These are phyloP conservation scores for Paraleonurus japonicus DNA, from an alignment of 257 asterid genomes.

Conservation along the genomic window DNA sequence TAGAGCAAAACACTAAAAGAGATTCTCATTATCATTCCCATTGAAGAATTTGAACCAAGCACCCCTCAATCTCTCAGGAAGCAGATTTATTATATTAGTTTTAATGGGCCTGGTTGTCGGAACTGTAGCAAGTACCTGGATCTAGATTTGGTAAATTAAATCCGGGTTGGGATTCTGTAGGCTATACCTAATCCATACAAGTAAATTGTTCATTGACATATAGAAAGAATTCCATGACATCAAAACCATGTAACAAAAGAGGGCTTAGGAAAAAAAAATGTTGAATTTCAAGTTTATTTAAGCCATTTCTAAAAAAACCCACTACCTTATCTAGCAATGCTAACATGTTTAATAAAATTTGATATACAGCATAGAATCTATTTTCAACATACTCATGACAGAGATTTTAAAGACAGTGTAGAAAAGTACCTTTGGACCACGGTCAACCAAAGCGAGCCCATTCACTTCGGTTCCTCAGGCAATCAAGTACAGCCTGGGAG, in stretches of 20 bases:
- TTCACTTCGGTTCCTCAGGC: conserved; percentile 93
- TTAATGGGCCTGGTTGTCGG: background rate
- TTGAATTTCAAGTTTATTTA: background rate
- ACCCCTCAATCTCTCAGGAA: background rate
- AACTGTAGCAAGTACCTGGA: background rate
- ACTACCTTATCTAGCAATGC: background rate
- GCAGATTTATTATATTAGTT: background rate
- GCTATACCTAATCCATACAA: background rate
- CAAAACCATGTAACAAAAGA: background rate
- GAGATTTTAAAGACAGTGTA: background rate
- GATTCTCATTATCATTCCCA: too few species aligned
- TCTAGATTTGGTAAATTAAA: background rate
- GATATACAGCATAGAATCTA: background rate
- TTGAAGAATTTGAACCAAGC: too few species aligned
- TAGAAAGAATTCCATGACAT: background rate
- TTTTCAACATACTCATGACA: conserved; percentile 11
- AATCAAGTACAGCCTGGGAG: conserved; percentile 96
- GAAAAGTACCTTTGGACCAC: conserved; percentile 84
- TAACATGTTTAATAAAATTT: background rate
- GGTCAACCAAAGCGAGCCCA: conserved; percentile 97
- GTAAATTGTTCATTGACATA: background rate
- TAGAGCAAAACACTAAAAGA: too few species aligned
- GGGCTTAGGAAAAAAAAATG: background rate
- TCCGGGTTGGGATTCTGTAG: background rate
- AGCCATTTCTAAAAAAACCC: background rate